Percentiles rank a stretch among this genome's conserved stretches.
These are phyloP conservation scores for Boletellus deceptivus DNA, from an alignment of 1,284 basidiomycete genomes.

Conservation along the genomic window DNA sequence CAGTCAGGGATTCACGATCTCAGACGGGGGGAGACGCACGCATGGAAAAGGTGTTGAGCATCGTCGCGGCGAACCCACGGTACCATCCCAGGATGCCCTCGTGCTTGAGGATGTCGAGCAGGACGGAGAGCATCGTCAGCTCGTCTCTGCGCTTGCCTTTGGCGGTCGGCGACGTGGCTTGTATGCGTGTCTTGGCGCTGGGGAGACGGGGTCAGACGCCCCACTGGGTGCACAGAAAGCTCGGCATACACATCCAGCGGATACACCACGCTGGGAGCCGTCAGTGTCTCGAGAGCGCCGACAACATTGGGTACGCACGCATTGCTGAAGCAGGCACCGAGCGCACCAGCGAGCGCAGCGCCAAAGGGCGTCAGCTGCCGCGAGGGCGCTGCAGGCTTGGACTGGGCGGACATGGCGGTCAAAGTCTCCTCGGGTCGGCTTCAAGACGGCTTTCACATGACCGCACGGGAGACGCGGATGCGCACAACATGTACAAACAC, in stretches of 20 bases:
- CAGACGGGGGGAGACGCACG: constrained; percentile 54
- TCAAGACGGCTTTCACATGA: constrained; percentile 19
- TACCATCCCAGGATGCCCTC: constrained; percentile 86
- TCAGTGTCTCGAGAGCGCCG: constrained; percentile 11
- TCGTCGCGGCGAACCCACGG: constrained; percentile 94
- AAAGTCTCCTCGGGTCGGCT: too few relatives aligned
- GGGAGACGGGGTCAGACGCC: constrained; percentile 3
- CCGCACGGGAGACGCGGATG: background rate
- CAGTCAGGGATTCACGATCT: background rate
- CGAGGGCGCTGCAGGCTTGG: constrained; percentile 16
- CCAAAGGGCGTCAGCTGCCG: constrained; percentile 86
- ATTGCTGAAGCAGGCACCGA: constrained; percentile 91
- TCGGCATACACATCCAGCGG: constrained; percentile 86
- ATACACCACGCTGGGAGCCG: constrained; percentile 76
- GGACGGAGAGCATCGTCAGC: constrained; percentile 62
- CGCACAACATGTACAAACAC: constrained; percentile 30
- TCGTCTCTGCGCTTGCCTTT: constrained; percentile 54
- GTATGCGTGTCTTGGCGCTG: constrained; percentile 95
- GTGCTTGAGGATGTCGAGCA: constrained; percentile 70
- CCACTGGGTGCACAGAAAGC: background rate
- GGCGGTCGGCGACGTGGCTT: constrained; percentile 56
- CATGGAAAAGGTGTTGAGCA: constrained; percentile 97
- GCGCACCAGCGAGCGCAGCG: constrained; percentile 90
- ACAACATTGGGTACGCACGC: constrained; percentile 63
- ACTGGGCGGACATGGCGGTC: constrained; percentile 29